phyloP scores from a whole-genome alignment of 2,329 filamentous ascomycete genomes.

The Xylariomycetidae sp. region DNA sequence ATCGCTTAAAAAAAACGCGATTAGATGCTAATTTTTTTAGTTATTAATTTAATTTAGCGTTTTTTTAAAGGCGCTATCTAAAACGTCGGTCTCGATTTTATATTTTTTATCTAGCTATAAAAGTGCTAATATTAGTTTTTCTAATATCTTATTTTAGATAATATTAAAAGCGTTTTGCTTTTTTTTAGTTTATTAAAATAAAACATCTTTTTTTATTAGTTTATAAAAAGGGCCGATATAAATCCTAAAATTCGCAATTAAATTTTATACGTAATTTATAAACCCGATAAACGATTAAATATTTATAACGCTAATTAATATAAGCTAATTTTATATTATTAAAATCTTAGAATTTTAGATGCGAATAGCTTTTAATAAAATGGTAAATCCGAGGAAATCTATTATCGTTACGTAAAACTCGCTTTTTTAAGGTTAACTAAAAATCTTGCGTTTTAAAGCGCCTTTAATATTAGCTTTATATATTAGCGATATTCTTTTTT shows the following conservation, averaged over 20 bases:
- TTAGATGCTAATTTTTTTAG: conserved; percentile 3
- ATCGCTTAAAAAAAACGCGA: conserved; percentile 14
- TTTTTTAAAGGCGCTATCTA: conserved; percentile 1
- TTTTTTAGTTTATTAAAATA: conserved; percentile 4
- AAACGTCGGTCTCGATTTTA: conserved; percentile 3
- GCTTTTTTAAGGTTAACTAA: neutral
- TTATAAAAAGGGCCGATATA: conserved; percentile 1
- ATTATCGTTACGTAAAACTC: neutral
- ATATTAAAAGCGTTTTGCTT: conserved; percentile 1
- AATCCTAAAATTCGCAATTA: conserved; percentile 4
- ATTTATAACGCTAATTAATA: conserved; percentile 1
- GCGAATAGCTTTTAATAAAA: neutral
- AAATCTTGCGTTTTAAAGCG: neutral
- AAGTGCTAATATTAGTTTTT: conserved; percentile 7
- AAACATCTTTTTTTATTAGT: conserved; percentile 2
- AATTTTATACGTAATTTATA: conserved; percentile 4
- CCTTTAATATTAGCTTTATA: neutral
- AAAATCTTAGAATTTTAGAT: conserved; percentile 3
- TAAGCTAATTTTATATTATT: conserved; percentile 6
- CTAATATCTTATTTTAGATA: conserved; percentile 1
- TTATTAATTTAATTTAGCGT: conserved; percentile 4
- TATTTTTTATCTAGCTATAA: conserved; percentile 4
- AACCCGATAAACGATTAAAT: conserved; percentile 3
- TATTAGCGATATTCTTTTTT: neutral
- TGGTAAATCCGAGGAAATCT: neutral